Percentiles rank a stretch among this genome's conserved stretches.
Conservation (phyloP, 2,329 filamentous ascomycete genomes). For the Colletotrichum caudatum region DNA sequence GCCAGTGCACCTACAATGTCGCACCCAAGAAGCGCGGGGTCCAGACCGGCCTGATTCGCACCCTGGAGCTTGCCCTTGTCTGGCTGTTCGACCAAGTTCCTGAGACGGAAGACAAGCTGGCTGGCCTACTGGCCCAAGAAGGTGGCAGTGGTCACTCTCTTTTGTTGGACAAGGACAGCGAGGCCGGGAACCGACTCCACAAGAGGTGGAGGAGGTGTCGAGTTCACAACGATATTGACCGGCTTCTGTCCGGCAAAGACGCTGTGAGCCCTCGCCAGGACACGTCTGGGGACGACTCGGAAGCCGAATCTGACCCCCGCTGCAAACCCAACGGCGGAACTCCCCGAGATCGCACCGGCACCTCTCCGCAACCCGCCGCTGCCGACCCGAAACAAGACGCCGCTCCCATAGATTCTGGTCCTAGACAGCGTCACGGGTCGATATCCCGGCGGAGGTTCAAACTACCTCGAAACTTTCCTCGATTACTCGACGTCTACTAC, state of each 20-base stretch:
- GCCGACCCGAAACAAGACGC: slow-evolving; percentile 26
- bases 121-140: slow-evolving; percentile 63
- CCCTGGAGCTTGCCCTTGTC: slow-evolving; percentile 76
- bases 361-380: slow-evolving; percentile 14
- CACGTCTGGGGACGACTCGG: slow-evolving; percentile 51
- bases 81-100: slow-evolving; percentile 74
- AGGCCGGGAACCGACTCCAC: slow-evolving; percentile 68
- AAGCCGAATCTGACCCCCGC: slow-evolving; percentile 44
- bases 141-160: slow-evolving; percentile 56
- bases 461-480: slow-evolving; percentile 67
- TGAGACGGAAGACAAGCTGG: slow-evolving; percentile 69
- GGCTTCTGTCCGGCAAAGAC: slow-evolving; percentile 65
- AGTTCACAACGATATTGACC: slow-evolving; percentile 72
- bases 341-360: slow-evolving; percentile 7
- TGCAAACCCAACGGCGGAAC: slow-evolving; percentile 31
- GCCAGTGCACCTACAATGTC: slow-evolving; percentile 78
- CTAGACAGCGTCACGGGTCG: slow-evolving; percentile 29
- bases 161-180: slow-evolving; percentile 64
- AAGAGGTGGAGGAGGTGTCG: slow-evolving; percentile 72
- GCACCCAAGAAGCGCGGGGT: slow-evolving; percentile 82
- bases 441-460: slow-evolving; percentile 41
- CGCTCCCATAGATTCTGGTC: background rate
- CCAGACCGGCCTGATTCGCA: slow-evolving; percentile 83
- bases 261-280: slow-evolving; percentile 49
- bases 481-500: slow-evolving; percentile 78